Evolutionary conservation across 371 early-diverging fungal genomes (phyloP), one percentile per base, ranked within the genome.

Genomic region (Apophysomyces sp.): DNA sequence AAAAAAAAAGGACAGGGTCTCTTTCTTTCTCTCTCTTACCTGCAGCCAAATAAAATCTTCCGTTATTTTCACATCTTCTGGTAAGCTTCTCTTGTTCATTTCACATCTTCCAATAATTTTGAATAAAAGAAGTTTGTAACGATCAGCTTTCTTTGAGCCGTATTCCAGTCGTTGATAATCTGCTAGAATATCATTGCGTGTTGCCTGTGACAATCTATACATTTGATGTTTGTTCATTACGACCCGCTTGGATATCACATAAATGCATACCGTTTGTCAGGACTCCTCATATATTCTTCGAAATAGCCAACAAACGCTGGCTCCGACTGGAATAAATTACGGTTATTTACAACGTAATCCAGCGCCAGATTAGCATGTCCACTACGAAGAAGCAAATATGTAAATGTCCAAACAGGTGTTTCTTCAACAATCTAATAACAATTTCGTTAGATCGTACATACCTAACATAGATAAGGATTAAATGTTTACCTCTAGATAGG

Each of bases 41-140:
- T 80, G 80, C 9, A 91, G 55, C 97, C 97, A 96, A 53, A 95
- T 57, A 67, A 89, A 94, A 67, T 96, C 96, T 63, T 96, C 94
- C 2, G 84, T 85, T 2, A 89, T 82, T 18, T 72, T 81, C 4
- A 88, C 76, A 0, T 90, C 90, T 41, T 80, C 84, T 28, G 83
- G 80, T 0, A 88, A 62, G 7, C 78, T 77, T 65, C 87, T 88
- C 55, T 73, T 78, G 52, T 74, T 73, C 67, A 94, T 62, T 41
- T 92, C 96, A 62, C 95, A 94, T 3, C 94, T 83, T 3, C 98
- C 97, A 52, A 97, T 69, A 24, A 94, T 86, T 71, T 93, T 94
- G 76, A 89, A 93, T 12, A 97, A 61, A 4, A 94, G 86, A 3
- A 89, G 74, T 73, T 96, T 95, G 84, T 89, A 96, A 11, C 93